Evolutionary conservation across 805 yeast genomes (phyloP).

Genomic region (Spathaspora sp.): DNA sequence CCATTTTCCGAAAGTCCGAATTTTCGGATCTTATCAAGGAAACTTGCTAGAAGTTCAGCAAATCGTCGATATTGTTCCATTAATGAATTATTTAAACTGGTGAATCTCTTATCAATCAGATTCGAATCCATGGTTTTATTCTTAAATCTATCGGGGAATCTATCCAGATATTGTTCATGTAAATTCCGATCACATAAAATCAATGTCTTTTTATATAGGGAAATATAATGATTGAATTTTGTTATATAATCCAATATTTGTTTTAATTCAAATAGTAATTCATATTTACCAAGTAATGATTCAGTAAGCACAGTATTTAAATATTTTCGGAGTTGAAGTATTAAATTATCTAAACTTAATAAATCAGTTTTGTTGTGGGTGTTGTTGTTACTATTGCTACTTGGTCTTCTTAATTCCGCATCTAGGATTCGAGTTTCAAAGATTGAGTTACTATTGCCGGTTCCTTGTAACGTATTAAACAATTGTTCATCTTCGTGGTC

Average conservation of each 20-base stretch:
- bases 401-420: not conserved
- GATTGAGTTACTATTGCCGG: conserved; percentile 14
- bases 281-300: conserved; percentile 60
- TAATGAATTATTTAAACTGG: conserved; percentile 38
- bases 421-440: conserved; percentile 14
- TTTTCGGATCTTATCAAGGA: conserved; percentile 42
- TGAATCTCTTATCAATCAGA: conserved; percentile 37
- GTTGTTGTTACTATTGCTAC: not conserved
- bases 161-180: conserved; percentile 30
- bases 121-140: conserved; percentile 36
- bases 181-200: conserved; percentile 48
- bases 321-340: conserved; percentile 42
- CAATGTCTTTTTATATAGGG: conserved; percentile 52
- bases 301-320: conserved; percentile 63
- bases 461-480: conserved; percentile 5
- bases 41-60: conserved; percentile 40
- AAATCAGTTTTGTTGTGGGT: not conserved
- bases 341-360: conserved; percentile 14
- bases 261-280: conserved; percentile 45
- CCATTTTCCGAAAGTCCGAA: conserved; percentile 51
- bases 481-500: not conserved
- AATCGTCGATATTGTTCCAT: conserved; percentile 43
- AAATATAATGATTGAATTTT: conserved; percentile 45
- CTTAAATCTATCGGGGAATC: conserved; percentile 33
- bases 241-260: conserved; percentile 45